phyloP scores from a whole-genome alignment of 73 alveolate species.

The Tetrahymena thermophila region DNA sequence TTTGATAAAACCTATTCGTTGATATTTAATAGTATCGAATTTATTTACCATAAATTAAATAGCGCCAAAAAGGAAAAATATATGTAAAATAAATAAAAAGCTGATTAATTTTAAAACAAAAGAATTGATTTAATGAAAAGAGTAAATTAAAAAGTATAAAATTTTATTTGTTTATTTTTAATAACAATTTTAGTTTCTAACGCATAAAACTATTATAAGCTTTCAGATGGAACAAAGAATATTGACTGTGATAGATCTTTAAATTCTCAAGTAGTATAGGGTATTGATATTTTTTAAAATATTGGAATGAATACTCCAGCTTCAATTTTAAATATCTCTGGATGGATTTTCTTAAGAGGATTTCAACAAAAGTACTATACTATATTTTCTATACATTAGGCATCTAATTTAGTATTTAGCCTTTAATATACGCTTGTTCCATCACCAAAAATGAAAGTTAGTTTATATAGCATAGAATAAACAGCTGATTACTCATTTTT shows the following conservation, averaged over 20 bases:
- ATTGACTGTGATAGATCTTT: not conserved
- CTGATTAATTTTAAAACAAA: too few relatives aligned
- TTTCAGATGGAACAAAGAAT: not conserved
- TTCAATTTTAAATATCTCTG: not conserved
- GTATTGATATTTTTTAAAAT: not conserved
- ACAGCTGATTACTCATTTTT: not conserved
- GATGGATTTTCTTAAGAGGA: not conserved
- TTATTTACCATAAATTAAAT: too few relatives aligned
- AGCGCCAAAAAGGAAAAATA: too few relatives aligned
- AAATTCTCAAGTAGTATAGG: not conserved
- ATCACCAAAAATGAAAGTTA: not conserved
- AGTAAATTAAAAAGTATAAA: too few relatives aligned
- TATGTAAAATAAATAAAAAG: too few relatives aligned
- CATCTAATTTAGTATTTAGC: not conserved
- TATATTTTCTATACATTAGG: not conserved
- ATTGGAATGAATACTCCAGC: not conserved
- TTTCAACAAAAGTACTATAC: not conserved
- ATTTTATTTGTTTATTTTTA: too few relatives aligned
- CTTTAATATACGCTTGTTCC: not conserved
- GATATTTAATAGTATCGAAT: too few relatives aligned
- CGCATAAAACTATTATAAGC: not conserved
- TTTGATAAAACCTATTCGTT: too few relatives aligned
- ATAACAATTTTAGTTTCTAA: not conserved
- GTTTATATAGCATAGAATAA: not conserved
- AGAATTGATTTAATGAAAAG: too few relatives aligned